These are phyloP conservation scores for Suillus cothurnatus DNA, from an alignment of 768 basidiomycete species.

Conservation along the genomic window DNA sequence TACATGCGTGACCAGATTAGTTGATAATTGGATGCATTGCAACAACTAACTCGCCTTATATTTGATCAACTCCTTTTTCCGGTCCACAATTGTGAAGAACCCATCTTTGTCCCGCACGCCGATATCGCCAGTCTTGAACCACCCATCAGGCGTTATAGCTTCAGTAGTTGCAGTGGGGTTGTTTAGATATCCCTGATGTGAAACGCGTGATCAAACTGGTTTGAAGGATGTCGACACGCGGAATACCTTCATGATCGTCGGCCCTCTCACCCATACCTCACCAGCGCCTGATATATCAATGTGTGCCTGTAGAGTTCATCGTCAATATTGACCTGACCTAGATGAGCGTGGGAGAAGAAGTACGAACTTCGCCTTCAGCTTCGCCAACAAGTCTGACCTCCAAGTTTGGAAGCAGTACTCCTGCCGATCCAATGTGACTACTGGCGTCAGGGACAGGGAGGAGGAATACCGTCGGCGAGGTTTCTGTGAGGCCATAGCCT, in stretches of 20 bases:
- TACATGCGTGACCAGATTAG: slow-evolving; percentile 24
- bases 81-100: slow-evolving; percentile 73
- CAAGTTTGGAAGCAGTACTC: slow-evolving; percentile 71
- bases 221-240: neutral
- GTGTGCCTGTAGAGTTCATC: slow-evolving; percentile 20
- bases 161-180: slow-evolving; percentile 70
- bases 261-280: slow-evolving; percentile 82
- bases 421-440: slow-evolving; percentile 65
- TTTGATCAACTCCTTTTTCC: slow-evolving; percentile 76
- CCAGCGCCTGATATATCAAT: slow-evolving; percentile 50
- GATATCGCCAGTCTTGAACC: slow-evolving; percentile 92
- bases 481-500: slow-evolving; percentile 85
- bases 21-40: neutral
- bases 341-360: neutral
- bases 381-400: slow-evolving; percentile 73
- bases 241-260: slow-evolving; percentile 74
- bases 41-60: slow-evolving; percentile 50
- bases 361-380: slow-evolving; percentile 49
- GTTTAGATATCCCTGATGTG: slow-evolving; percentile 67
- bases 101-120: slow-evolving; percentile 68
- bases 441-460: slow-evolving; percentile 45
- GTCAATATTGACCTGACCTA: neutral
- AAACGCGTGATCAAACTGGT: slow-evolving; percentile 2
- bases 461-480: slow-evolving; percentile 69
- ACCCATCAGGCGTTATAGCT: slow-evolving; percentile 70